These are phyloP conservation scores for Xylaria curta DNA, from an alignment of 495 filamentous ascomycete genomes.

Conservation along the genomic window DNA sequence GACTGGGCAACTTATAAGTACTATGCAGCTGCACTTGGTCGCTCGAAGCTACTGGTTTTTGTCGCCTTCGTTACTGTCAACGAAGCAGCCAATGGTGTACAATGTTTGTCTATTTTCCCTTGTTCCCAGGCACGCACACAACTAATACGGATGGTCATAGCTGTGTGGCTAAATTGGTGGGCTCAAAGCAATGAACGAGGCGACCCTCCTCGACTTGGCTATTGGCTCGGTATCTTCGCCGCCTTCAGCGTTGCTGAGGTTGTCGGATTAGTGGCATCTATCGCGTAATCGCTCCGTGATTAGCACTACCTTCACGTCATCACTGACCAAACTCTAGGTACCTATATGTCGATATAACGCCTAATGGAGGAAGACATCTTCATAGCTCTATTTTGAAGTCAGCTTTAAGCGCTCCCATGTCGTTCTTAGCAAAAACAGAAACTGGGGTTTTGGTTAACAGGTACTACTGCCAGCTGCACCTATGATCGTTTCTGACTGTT, in stretches of 20 bases:
- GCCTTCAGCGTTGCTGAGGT: conserved; percentile 34
- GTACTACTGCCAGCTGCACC: neutral
- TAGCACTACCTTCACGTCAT: neutral
- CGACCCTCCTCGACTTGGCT: conserved; percentile 23
- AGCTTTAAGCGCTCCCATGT: conserved; percentile 13
- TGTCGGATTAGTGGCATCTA: conserved; percentile 23
- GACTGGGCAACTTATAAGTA: conserved; percentile 42
- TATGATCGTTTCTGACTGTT: neutral
- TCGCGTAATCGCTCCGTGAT: conserved; percentile 4
- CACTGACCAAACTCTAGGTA: neutral
- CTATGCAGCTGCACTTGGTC: conserved; percentile 42
- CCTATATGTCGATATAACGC: conserved; percentile 18
- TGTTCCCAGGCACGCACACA: neutral
- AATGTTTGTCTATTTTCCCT: neutral
- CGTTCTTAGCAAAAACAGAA: conserved; percentile 12
- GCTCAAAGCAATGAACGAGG: conserved; percentile 30
- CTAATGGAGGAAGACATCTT: conserved; percentile 16
- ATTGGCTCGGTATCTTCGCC: conserved; percentile 43
- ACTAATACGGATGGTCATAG: conserved; percentile 12
- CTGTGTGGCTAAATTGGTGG: conserved; percentile 48
- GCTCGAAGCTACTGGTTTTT: conserved; percentile 26
- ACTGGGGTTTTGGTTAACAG: conserved; percentile 18
- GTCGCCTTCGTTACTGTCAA: conserved; percentile 26
- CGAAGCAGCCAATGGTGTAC: conserved; percentile 19
- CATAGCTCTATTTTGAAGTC: conserved; percentile 15